Evolutionary conservation across 2,329 filamentous ascomycete genomes (phyloP).

Genomic region (Xylaria sp.): DNA sequence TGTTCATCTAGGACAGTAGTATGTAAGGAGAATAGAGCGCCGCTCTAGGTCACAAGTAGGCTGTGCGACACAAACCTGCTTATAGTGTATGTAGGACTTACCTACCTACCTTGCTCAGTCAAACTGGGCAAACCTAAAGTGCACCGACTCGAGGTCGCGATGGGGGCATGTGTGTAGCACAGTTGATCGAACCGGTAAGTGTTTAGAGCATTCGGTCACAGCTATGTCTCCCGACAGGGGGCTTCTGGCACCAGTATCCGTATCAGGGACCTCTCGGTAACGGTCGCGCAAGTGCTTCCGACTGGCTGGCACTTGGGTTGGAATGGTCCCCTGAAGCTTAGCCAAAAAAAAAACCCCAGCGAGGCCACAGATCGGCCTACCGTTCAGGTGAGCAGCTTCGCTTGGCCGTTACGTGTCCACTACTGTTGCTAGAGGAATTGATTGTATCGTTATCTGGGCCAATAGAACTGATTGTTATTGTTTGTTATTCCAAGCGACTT

Average conservation of each 20-base stretch:
- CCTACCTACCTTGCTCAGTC: neutral
- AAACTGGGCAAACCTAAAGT: neutral
- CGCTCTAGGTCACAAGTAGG: neutral
- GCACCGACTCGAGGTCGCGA: neutral
- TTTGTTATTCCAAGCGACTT: neutral
- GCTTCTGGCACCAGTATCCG: no score
- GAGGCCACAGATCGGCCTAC: neutral
- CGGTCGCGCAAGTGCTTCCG: neutral
- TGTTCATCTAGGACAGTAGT: neutral
- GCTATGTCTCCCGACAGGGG: no score
- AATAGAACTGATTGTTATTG: neutral
- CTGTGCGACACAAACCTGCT: no score
- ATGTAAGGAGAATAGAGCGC: neutral
- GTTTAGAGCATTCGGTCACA: no score
- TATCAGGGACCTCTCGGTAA: neutral
- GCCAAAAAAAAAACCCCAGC: neutral
- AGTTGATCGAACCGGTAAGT: no score
- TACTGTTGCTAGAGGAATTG: constrained; percentile 6
- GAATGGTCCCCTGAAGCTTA: neutral
- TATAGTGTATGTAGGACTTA: no score
- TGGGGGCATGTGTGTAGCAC: neutral
- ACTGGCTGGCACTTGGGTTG: neutral
- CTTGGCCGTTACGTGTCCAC: constrained; percentile 10
- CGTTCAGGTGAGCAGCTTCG: neutral
- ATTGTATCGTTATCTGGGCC: neutral